These are phyloP conservation scores for Rhizophagus prolifer DNA, from an alignment of 192 early-diverging fungal species.

Conservation along the genomic window DNA sequence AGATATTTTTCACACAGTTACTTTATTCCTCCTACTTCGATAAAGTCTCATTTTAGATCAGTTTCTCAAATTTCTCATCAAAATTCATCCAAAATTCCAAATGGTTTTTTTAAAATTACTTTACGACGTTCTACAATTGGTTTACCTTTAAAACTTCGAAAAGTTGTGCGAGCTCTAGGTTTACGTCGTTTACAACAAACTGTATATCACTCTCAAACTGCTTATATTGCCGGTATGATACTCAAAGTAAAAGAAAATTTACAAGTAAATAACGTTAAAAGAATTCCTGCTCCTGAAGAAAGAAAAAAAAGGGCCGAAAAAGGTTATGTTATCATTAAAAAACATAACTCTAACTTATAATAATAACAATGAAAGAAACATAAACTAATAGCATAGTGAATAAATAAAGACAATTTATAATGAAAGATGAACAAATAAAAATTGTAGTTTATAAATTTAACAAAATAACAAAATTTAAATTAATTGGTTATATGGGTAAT, in stretches of 20 bases:
- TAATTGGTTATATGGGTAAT: constrained; percentile 40
- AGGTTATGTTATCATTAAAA: constrained; percentile 26
- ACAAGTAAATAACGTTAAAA: constrained; percentile 41
- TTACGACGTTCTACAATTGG: constrained; percentile 50
- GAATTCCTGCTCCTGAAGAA: constrained; percentile 39
- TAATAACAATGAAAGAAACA: not conserved
- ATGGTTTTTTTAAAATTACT: constrained; percentile 35
- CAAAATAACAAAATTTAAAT: not conserved
- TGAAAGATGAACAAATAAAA: too few relatives aligned
- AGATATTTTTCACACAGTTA: not conserved
- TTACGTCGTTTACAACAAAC: constrained; percentile 40
- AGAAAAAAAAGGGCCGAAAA: constrained; percentile 16
- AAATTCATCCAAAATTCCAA: constrained; percentile 4
- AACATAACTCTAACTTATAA: not conserved
- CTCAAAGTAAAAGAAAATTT: constrained; percentile 55
- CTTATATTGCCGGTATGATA: constrained; percentile 50
- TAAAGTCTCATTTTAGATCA: not conserved
- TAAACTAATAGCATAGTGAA: too few relatives aligned
- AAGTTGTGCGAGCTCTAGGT: constrained; percentile 41
- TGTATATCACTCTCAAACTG: constrained; percentile 44
- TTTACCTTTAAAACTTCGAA: constrained; percentile 33
- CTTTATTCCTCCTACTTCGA: not conserved
- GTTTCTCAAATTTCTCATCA: not conserved
- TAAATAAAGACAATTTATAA: too few relatives aligned
- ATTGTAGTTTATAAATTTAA: not conserved